Evolutionary conservation across 1,284 basidiomycete genomes (phyloP), one percentile per base, ranked within the genome.

Genomic region (Nidula niveotomentosa): DNA sequence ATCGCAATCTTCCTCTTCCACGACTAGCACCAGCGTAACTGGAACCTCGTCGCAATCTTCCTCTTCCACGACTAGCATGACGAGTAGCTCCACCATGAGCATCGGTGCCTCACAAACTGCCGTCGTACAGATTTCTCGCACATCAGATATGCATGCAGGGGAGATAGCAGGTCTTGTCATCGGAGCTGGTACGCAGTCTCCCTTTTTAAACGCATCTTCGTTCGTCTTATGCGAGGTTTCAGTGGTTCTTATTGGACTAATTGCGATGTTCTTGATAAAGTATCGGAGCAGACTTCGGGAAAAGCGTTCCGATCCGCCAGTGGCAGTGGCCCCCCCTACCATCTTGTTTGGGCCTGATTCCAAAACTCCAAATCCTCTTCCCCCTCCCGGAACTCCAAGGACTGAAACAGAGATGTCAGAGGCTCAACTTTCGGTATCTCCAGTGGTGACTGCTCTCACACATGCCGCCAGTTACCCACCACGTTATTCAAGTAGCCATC

Each of bases 91-190:
- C 23, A 23, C 23, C 23, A 23, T 23, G 23, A 5, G 23, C 23
- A 23, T 23, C 23, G 23, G 23, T 23, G 23, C 23, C 23, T 23
- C 33, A 33, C 12, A 13, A 49, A n/a, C 17, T 44, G 15, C 13
- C 43, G 13, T 18, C 36, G 43, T 13, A 43, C 15, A 13, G 39
- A 4, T 12, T 51, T 36, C 17, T 39, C 23, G 23, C 23, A 23
- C 23, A 23, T 17, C 49, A 5, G 36, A 33, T n/a, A 52, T 34
- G 46, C 51, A 52, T 17, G 39, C 23, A 39, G 53, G 53, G 3
- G 41, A 39, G n/a, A 55, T 55, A 9, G 53, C 53, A 23, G 53
- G 53, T 8, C 1, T 55, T 17, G 53, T 47, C 9, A 47, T 55
- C 46, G 53, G 39, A 10, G 17, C 33, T 9, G 33, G 53, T 51